A percentile compares a stretch with the other conserved stretches of the same genome.
phyloP scores from a whole-genome alignment of 495 filamentous ascomycete species.

The Trichocladium uniseriatum region DNA sequence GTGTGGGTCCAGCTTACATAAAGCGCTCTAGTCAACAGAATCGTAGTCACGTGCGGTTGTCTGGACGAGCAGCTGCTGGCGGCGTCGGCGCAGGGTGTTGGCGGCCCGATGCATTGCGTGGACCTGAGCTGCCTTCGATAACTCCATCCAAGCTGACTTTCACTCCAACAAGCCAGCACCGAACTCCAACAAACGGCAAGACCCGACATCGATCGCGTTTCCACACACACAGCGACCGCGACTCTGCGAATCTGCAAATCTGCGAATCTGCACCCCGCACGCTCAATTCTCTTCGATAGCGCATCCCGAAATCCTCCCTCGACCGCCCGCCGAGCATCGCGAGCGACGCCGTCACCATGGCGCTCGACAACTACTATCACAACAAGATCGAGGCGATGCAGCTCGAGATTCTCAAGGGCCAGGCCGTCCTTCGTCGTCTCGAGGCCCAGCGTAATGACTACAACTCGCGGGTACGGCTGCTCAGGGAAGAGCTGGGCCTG shows the following conservation, averaged over 20 bases:
- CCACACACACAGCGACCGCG: background rate
- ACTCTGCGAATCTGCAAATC: background rate
- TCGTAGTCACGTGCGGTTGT: background rate
- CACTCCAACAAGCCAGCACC: background rate
- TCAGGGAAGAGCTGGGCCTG: constrained; percentile 92
- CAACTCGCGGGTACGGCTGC: constrained; percentile 91
- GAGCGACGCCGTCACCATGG: constrained; percentile 56
- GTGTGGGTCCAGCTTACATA: too few species aligned
- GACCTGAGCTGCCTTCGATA: constrained; percentile 27
- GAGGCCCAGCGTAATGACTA: constrained; percentile 99
- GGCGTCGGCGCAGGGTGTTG: too few species aligned
- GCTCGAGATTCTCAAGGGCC: constrained; percentile 97
- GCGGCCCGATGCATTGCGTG: constrained; percentile 20
- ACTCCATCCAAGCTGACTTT: background rate
- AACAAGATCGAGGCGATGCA: constrained; percentile 99
- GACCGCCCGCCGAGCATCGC: background rate
- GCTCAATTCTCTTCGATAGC: background rate
- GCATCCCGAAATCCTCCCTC: background rate
- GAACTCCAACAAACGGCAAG: background rate
- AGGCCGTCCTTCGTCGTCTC: constrained; percentile 85
- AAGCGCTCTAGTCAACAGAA: too few species aligned
- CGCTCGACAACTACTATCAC: constrained; percentile 97
- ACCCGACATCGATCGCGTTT: background rate
- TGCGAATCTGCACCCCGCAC: background rate
- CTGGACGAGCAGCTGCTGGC: background rate